phyloP scores from a whole-genome alignment of 371 early-diverging fungal genomes.

The Amoeboaphelidium protococcarum region DNA sequence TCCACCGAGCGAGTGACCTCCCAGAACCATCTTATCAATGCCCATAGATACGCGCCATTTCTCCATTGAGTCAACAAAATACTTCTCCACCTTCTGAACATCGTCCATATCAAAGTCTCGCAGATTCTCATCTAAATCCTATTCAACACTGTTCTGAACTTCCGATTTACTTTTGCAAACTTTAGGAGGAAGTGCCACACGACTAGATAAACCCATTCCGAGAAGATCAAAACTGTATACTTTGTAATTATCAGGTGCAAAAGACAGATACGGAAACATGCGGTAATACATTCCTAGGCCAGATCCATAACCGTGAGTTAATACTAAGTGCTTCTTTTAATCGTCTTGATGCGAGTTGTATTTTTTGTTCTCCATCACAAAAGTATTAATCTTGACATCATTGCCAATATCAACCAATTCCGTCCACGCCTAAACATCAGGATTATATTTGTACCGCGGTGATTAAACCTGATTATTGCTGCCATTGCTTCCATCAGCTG shows the following conservation, averaged over 20 bases:
- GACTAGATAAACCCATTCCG: constrained; percentile 13
- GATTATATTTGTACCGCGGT: not conserved
- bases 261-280: not conserved
- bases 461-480: not conserved
- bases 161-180: not conserved
- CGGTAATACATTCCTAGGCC: constrained; percentile 2
- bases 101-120: constrained; percentile 3
- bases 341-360: not conserved
- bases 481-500: not conserved
- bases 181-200: constrained; percentile 10
- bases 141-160: not conserved
- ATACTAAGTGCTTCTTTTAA: not conserved
- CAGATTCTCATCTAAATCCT: not conserved
- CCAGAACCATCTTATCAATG: constrained; percentile 49
- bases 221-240: constrained; percentile 8
- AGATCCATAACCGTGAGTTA: constrained; percentile 3
- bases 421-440: not conserved
- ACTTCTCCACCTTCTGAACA: constrained; percentile 33
- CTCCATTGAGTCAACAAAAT: constrained; percentile 73
- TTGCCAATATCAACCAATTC: not conserved
- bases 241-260: not conserved
- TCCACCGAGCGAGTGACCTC: constrained; percentile 65
- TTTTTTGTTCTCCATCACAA: not conserved
- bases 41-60: constrained; percentile 51
- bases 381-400: constrained; percentile 1